These are phyloP conservation scores for Alternaria triticina DNA, from an alignment of 2,329 filamentous ascomycete genomes.

Conservation along the genomic window DNA sequence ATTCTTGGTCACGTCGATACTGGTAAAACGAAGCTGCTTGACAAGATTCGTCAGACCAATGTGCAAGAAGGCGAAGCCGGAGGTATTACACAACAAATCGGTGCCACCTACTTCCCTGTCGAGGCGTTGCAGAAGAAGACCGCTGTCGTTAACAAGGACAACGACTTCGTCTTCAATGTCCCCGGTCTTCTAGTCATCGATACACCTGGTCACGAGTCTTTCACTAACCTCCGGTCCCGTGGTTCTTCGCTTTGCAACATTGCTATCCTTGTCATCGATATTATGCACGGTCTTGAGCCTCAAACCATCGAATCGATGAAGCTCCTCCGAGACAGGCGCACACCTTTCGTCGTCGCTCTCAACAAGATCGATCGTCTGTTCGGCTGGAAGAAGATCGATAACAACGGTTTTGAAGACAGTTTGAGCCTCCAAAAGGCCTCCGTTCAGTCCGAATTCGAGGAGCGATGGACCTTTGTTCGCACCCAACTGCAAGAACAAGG, in stretches of 20 bases:
- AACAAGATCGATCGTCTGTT: constrained; percentile 99
- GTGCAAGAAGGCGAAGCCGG: constrained; percentile 99
- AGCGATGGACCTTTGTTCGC: constrained; percentile 89
- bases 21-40: constrained; percentile 97
- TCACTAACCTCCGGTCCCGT: constrained; percentile 95
- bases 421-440: constrained; percentile 88
- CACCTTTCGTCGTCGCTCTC: constrained; percentile 96
- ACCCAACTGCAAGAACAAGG: constrained; percentile 93
- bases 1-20: constrained; percentile 99
- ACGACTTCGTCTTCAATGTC: constrained; percentile 93
- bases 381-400: constrained; percentile 97
- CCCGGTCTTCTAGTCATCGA: constrained; percentile 96
- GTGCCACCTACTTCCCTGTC: constrained; percentile 98
- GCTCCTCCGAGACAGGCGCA: constrained; percentile 88
- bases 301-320: constrained; percentile 98
- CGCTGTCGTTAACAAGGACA: constrained; percentile 88
- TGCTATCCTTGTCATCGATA: constrained; percentile 97
- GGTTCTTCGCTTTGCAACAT: constrained; percentile 99
- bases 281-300: constrained; percentile 98
- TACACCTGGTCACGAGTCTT: constrained; percentile 99
- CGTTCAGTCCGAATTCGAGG: constrained; percentile 92
- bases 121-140: constrained; percentile 94
- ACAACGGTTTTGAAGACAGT: constrained; percentile 97
- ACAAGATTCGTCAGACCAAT: constrained; percentile 98
- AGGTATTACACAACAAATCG: constrained; percentile 99